Evolutionary conservation across 345 rosid genomes (phyloP).

Genomic region (Brassica nigra): DNA sequence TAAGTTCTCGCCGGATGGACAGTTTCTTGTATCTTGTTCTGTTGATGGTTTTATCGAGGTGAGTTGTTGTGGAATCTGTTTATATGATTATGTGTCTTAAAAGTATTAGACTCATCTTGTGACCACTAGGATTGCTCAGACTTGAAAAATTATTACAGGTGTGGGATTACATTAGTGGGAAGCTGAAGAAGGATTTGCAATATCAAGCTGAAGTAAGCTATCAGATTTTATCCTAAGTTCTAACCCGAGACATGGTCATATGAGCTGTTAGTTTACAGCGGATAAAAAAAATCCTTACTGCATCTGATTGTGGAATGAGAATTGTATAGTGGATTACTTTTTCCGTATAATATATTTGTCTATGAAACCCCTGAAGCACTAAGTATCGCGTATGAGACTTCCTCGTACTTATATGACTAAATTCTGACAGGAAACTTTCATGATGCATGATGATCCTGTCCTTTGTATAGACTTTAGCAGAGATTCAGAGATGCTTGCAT

Average conservation of each 20-base stretch:
- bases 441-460: constrained; percentile 98
- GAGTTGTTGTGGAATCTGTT: constrained; percentile 11
- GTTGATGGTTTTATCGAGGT: constrained; percentile 99
- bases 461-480: constrained; percentile 96
- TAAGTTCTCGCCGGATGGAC: constrained; percentile 95
- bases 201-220: constrained; percentile 93
- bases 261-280: not conserved
- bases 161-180: constrained; percentile 97
- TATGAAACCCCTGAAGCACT: not conserved
- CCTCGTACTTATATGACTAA: not conserved
- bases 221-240: not conserved
- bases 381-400: constrained; percentile 17
- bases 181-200: constrained; percentile 96
- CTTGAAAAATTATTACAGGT: constrained; percentile 52
- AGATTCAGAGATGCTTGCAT: constrained; percentile 97
- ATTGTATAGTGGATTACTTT: not conserved
- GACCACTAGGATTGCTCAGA: constrained; percentile 29
- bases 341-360: not conserved
- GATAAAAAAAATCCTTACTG: not conserved
- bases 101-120: constrained; percentile 8
- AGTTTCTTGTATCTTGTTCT: constrained; percentile 90
- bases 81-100: constrained; percentile 10
- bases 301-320: not conserved
- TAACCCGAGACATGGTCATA: not conserved
- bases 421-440: constrained; percentile 77